These are phyloP conservation scores for Alternaria tenuissima DNA, from an alignment of 2,329 filamentous ascomycete species.

Conservation along the genomic window DNA sequence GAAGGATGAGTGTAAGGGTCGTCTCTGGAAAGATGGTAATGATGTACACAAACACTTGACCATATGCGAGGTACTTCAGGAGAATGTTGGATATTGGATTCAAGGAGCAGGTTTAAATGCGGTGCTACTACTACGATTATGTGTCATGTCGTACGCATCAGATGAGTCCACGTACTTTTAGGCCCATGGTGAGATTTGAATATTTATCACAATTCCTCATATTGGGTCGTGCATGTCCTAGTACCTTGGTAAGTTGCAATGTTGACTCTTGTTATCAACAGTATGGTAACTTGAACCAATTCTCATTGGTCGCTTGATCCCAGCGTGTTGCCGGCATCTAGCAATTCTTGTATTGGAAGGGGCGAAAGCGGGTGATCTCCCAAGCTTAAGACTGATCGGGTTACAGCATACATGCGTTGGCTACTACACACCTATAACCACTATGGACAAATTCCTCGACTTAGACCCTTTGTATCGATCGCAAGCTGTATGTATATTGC, in stretches of 20 bases:
- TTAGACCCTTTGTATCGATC: not conserved
- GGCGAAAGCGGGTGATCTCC: not conserved
- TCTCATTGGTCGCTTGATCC: not conserved
- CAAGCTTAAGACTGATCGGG: not conserved
- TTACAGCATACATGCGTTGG: not conserved
- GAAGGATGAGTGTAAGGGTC: not conserved
- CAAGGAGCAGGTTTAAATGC: too few species aligned
- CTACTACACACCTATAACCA: not conserved
- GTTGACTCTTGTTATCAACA: not conserved
- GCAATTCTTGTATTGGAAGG: not conserved
- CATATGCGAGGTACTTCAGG: not conserved
- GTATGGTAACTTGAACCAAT: not conserved
- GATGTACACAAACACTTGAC: not conserved
- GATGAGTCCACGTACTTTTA: not conserved
- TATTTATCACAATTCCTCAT: not conserved
- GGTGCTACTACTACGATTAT: not conserved
- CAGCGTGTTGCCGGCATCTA: not conserved
- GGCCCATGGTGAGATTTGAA: not conserved
- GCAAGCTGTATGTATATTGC: not conserved
- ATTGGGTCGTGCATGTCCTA: not conserved
- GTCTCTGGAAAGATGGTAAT: not conserved
- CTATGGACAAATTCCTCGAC: not conserved
- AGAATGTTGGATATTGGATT: not conserved
- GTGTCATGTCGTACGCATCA: not conserved
- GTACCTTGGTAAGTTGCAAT: not conserved